phyloP scores from a whole-genome alignment of 805 yeast species.

The Saccharomycopsis lassenensis region DNA sequence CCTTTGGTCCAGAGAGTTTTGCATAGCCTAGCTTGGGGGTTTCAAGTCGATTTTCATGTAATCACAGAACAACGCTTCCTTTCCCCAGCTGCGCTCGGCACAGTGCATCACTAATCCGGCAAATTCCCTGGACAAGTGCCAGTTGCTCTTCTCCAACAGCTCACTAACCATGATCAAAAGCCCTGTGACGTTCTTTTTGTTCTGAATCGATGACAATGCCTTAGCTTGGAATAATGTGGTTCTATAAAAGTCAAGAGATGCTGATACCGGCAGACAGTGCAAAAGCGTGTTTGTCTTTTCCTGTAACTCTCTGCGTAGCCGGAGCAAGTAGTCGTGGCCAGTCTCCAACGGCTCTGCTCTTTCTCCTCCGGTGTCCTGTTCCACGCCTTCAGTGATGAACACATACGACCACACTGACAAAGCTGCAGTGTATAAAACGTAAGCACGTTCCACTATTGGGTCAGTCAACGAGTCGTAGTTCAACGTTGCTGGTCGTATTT shows the following conservation, averaged over 20 bases:
- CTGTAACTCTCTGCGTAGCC: conserved; percentile 37
- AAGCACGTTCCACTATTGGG: conserved; percentile 25
- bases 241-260: conserved; percentile 9
- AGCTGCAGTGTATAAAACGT: conserved; percentile 31
- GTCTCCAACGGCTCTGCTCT: conserved; percentile 26
- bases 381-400: conserved; percentile 38
- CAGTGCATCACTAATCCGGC: conserved; percentile 43
- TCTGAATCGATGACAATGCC: conserved; percentile 11
- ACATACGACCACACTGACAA: conserved; percentile 43
- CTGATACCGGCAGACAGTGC: conserved; percentile 6
- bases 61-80: background rate
- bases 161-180: conserved; percentile 36
- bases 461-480: conserved; percentile 16
- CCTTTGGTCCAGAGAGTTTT: too few relatives aligned
- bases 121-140: conserved; percentile 50
- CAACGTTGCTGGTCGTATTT: conserved; percentile 19
- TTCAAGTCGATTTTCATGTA: too few relatives aligned
- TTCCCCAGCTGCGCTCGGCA: conserved; percentile 41
- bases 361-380: conserved; percentile 21
- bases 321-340: conserved; percentile 38
- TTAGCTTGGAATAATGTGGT: conserved; percentile 11
- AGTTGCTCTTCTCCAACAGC: conserved; percentile 32
- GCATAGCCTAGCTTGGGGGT: too few relatives aligned
- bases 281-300: conserved; percentile 2
- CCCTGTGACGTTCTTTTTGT: conserved; percentile 42